phyloP scores from a whole-genome alignment of 2,329 filamentous ascomycete genomes.

The Fusarium newnesense region DNA sequence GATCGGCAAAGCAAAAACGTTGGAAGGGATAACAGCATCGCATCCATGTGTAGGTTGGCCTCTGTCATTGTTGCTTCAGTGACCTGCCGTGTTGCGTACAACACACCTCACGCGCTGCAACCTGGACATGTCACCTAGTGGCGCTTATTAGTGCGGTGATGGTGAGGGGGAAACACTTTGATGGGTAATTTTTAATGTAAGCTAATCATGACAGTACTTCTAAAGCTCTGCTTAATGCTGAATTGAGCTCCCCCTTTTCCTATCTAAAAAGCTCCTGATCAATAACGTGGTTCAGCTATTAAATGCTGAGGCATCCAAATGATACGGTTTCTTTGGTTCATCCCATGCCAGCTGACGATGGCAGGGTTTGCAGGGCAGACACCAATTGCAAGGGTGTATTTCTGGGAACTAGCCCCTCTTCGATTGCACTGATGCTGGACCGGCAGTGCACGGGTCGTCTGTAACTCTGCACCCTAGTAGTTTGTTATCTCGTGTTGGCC shows the following conservation, averaged over 20 bases:
- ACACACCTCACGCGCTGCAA: not conserved
- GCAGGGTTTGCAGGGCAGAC: not conserved
- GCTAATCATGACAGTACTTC: not conserved
- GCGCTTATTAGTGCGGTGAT: slow-evolving; percentile 1
- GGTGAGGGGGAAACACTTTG: not conserved
- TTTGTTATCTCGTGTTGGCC: slow-evolving; percentile 1
- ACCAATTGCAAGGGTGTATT: slow-evolving; percentile 2
- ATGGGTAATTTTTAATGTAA: not conserved
- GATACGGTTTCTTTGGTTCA: not conserved
- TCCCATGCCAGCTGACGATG: slow-evolving; percentile 15
- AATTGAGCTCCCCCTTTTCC: not conserved
- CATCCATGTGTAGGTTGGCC: not conserved
- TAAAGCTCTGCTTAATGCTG: not conserved
- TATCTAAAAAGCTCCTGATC: not conserved
- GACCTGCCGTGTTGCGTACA: not conserved
- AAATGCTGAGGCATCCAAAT: not conserved
- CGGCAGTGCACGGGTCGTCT: not conserved
- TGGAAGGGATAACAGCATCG: not conserved
- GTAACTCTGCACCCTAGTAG: not conserved
- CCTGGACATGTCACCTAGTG: not conserved
- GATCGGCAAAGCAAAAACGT: not conserved
- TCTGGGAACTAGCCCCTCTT: not conserved
- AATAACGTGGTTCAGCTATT: not conserved
- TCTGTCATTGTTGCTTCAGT: not conserved
- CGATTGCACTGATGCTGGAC: not conserved